These are phyloP conservation scores for Fusarium lateritium DNA, from an alignment of 2,329 filamentous ascomycete genomes.

Conservation along the genomic window DNA sequence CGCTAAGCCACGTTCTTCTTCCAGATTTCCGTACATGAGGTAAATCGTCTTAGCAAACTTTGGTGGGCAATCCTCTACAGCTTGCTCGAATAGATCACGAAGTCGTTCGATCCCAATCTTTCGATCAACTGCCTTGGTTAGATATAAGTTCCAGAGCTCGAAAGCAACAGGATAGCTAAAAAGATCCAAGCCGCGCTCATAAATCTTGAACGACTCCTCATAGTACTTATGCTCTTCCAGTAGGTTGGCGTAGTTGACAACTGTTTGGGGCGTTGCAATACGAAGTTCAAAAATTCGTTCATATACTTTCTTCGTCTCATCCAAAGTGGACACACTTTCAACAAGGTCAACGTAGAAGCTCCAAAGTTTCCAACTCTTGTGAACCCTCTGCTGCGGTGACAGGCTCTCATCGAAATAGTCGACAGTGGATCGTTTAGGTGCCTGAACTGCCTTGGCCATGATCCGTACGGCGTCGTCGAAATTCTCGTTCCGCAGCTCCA, in stretches of 20 bases:
- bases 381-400: constrained; percentile 93
- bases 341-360: constrained; percentile 99
- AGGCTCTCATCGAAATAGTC: constrained; percentile 98
- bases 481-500: constrained; percentile 96
- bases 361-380: constrained; percentile 99
- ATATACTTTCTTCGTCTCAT: constrained; percentile 94
- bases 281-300: constrained; percentile 98
- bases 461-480: constrained; percentile 95
- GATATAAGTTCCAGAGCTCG: constrained; percentile 97
- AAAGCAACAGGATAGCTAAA: constrained; percentile 99
- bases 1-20: constrained; percentile 94
- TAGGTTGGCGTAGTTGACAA: constrained; percentile 98
- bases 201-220: constrained; percentile 98
- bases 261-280: constrained; percentile 97
- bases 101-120: constrained; percentile 96
- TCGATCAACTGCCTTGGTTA: constrained; percentile 96
- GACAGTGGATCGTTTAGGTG: constrained; percentile 97
- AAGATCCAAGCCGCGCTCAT: constrained; percentile 95
- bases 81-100: constrained; percentile 96
- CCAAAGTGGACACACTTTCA: constrained; percentile 90
- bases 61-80: constrained; percentile 92
- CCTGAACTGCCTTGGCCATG: constrained; percentile 97
- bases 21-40: constrained; percentile 97
- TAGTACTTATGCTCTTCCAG: constrained; percentile 95
- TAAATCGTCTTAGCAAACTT: constrained; percentile 97